These are phyloP conservation scores for Auricularia sp. DNA, from an alignment of 768 basidiomycete genomes.

Conservation along the genomic window DNA sequence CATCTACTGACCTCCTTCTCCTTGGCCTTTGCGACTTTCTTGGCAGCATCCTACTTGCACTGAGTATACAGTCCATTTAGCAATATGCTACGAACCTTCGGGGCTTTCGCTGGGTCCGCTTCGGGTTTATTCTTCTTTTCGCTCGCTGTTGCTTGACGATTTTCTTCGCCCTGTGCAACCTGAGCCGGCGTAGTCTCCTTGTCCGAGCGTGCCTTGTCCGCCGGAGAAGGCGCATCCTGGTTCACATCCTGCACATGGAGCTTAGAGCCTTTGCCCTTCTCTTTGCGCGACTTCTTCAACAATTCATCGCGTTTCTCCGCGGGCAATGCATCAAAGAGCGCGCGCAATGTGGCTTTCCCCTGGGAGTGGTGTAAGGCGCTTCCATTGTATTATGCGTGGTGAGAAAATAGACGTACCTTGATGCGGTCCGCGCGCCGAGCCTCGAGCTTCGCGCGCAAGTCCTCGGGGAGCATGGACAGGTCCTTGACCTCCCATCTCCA, in stretches of 20 bases:
- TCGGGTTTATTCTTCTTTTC: conserved; percentile 3
- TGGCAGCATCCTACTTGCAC: conserved; percentile 26
- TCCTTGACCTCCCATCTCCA: conserved; percentile 85
- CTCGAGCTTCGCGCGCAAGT: conserved; percentile 51
- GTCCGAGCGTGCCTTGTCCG: not conserved
- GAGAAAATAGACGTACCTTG: conserved; percentile 34
- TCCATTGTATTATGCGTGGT: conserved; percentile 1
- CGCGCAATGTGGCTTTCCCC: conserved; percentile 49
- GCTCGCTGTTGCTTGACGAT: conserved; percentile 11
- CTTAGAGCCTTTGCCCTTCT: conserved; percentile 31
- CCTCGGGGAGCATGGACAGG: conserved; percentile 56
- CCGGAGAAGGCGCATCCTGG: not conserved
- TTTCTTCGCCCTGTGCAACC: not conserved
- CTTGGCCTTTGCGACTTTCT: conserved; percentile 58
- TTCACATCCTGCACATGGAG: conserved; percentile 24
- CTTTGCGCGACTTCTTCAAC: conserved; percentile 20
- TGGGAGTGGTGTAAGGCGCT: conserved; percentile 16
- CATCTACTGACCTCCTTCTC: conserved; percentile 54
- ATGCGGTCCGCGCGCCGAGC: conserved; percentile 51
- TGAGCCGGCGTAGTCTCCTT: not conserved
- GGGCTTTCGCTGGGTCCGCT: not conserved
- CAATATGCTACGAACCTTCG: not conserved
- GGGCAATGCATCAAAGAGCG: conserved; percentile 46
- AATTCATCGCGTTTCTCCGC: conserved; percentile 45
- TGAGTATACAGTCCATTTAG: not conserved